Conservation (phyloP, 257 asterid species). For the Ajuga chamaepitys region DNA sequence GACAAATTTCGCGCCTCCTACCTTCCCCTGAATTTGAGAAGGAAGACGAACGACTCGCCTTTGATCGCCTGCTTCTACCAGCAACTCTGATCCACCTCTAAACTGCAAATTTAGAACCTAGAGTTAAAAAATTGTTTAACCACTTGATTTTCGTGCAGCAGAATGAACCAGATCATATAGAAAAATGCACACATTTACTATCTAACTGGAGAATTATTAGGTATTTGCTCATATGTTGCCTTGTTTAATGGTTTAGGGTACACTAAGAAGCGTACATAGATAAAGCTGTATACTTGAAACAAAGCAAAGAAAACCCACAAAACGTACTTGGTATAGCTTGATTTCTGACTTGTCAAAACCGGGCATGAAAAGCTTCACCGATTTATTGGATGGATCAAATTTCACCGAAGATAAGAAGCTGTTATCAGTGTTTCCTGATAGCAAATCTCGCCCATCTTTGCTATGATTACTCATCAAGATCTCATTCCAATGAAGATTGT, state of each 20-base stretch:
- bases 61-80: conserved; percentile 96
- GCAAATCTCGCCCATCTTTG: conserved; percentile 51
- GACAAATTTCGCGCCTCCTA: conserved; percentile 76
- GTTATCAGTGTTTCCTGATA: conserved; percentile 22
- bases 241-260: no score
- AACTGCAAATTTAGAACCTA: conserved; percentile 47
- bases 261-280: background rate
- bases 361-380: conserved; percentile 87
- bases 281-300: background rate
- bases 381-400: conserved; percentile 52
- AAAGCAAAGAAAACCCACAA: background rate
- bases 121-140: background rate
- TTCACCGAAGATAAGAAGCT: conserved; percentile 33
- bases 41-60: conserved; percentile 80
- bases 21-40: conserved; percentile 77
- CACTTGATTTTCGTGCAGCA: no score
- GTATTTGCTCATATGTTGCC: no score
- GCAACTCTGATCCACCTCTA: conserved; percentile 83
- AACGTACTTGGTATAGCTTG: conserved; percentile 82
- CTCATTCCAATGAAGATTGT: conserved; percentile 46
- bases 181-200: background rate
- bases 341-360: conserved; percentile 98
- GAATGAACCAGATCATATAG: no score
- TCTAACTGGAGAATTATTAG: no score
- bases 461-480: conserved; percentile 33